These are phyloP conservation scores for Sugiyamaella valdiviana DNA, from an alignment of 805 yeast genomes.

Conservation along the genomic window DNA sequence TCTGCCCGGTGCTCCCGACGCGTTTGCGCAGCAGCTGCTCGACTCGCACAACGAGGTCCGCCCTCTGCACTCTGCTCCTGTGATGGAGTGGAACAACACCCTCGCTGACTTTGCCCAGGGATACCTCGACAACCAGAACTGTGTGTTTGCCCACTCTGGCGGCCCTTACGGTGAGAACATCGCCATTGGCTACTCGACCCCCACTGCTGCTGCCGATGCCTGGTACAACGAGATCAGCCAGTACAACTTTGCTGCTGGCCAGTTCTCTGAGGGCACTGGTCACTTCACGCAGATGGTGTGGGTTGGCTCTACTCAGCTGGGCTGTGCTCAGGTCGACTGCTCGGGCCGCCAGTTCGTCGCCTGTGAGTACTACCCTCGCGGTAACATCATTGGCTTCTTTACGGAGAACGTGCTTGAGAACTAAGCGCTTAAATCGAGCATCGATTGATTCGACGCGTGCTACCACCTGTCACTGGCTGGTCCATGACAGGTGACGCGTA, in stretches of 20 bases:
- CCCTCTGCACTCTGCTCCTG: slow-evolving; percentile 26
- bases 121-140: slow-evolving; percentile 39
- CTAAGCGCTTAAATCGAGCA: background rate
- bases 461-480: no score
- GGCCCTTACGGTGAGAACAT: slow-evolving; percentile 73
- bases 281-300: slow-evolving; percentile 82
- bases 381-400: slow-evolving; percentile 42
- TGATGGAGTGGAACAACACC: slow-evolving; percentile 49
- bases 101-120: slow-evolving; percentile 51
- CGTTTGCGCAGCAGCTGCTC: slow-evolving; percentile 15
- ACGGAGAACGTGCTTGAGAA: slow-evolving; percentile 18
- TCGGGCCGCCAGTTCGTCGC: slow-evolving; percentile 53
- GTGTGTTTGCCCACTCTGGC: slow-evolving; percentile 58
- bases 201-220: slow-evolving; percentile 46
- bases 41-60: slow-evolving; percentile 27
- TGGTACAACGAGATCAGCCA: slow-evolving; percentile 64
- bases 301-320: slow-evolving; percentile 54
- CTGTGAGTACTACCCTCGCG: slow-evolving; percentile 71
- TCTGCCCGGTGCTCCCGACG: slow-evolving; percentile 6
- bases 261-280: slow-evolving; percentile 47
- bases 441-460: no score
- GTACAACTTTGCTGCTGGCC: slow-evolving; percentile 45
- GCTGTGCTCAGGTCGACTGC: slow-evolving; percentile 69
- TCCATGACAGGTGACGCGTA: no score
- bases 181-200: slow-evolving; percentile 60